These are phyloP conservation scores for Russula griseocarnosa DNA, from an alignment of 768 basidiomycete species.

Conservation along the genomic window DNA sequence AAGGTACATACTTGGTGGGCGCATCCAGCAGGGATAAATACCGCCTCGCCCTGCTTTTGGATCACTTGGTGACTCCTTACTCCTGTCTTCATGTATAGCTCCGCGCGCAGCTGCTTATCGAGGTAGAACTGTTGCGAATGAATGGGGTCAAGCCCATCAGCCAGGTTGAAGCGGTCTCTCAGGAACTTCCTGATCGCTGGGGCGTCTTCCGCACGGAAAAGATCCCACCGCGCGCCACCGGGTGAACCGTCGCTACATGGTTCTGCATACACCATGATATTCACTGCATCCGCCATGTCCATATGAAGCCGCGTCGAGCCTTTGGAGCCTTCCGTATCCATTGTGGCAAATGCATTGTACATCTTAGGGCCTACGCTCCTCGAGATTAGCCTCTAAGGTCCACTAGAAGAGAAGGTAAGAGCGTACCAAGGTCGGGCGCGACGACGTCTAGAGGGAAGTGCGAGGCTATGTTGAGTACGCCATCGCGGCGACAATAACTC, in stretches of 20 bases:
- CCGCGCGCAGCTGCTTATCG: constrained; percentile 58
- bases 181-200: constrained; percentile 71
- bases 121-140: constrained; percentile 88
- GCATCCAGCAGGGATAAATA: constrained; percentile 94
- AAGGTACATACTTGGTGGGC: constrained; percentile 67
- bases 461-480: constrained; percentile 79
- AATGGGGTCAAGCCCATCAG: constrained; percentile 75
- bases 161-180: constrained; percentile 60
- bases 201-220: constrained; percentile 79
- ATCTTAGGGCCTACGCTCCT: constrained; percentile 74
- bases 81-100: constrained; percentile 59
- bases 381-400: constrained; percentile 3
- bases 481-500: constrained; percentile 84
- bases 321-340: constrained; percentile 60
- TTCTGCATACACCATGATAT: constrained; percentile 77
- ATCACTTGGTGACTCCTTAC: constrained; percentile 82
- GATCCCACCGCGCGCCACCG: constrained; percentile 88
- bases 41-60: constrained; percentile 86
- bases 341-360: constrained; percentile 86
- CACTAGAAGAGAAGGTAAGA: not conserved
- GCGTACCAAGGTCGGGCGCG: constrained; percentile 71
- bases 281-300: constrained; percentile 93
- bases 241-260: constrained; percentile 50
- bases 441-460: constrained; percentile 82
- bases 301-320: constrained; percentile 89